These are phyloP conservation scores for Butyriboletus appendiculatus DNA, from an alignment of 1,284 basidiomycete genomes.

Conservation along the genomic window DNA sequence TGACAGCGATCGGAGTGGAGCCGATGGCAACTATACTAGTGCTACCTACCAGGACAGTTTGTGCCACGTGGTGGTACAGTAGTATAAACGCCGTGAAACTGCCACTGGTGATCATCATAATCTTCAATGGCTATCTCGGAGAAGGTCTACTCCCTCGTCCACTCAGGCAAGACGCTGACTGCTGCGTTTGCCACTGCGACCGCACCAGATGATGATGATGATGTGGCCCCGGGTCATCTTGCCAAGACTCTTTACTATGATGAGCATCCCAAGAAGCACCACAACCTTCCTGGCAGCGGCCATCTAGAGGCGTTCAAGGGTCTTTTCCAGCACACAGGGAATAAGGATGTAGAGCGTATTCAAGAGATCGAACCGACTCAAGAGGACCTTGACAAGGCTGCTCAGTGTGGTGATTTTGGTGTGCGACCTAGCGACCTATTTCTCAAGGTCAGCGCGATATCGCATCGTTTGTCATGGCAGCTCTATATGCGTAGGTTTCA, in stretches of 20 bases:
- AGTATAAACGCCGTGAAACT: not conserved
- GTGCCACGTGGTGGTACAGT: not conserved
- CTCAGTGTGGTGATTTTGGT: constrained; percentile 44
- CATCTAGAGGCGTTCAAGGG: constrained; percentile 23
- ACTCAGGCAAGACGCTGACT: constrained; percentile 30
- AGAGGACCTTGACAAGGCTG: constrained; percentile 42
- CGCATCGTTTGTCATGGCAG: not conserved
- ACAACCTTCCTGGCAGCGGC: constrained; percentile 4
- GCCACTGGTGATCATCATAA: not conserved
- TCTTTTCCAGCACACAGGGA: constrained; percentile 22
- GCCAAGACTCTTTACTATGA: constrained; percentile 28
- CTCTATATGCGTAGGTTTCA: constrained; percentile 20
- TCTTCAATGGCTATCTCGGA: constrained; percentile 31
- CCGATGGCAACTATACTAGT: constrained; percentile 6
- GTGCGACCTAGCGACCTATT: constrained; percentile 50
- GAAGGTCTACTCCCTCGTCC: constrained; percentile 23
- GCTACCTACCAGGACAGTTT: not conserved
- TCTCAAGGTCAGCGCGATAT: constrained; percentile 38
- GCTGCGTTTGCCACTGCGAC: constrained; percentile 28
- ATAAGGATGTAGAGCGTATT: constrained; percentile 22
- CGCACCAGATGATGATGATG: constrained; percentile 13
- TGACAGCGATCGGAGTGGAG: not conserved
- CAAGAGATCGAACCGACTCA: constrained; percentile 30
- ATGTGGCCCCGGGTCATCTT: constrained; percentile 28
- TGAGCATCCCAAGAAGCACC: constrained; percentile 10